Evolutionary conservation across 2,329 filamentous ascomycete species (phyloP), one percentile per base, ranked within the genome.

Genomic region (Akanthomyces lecanii): DNA sequence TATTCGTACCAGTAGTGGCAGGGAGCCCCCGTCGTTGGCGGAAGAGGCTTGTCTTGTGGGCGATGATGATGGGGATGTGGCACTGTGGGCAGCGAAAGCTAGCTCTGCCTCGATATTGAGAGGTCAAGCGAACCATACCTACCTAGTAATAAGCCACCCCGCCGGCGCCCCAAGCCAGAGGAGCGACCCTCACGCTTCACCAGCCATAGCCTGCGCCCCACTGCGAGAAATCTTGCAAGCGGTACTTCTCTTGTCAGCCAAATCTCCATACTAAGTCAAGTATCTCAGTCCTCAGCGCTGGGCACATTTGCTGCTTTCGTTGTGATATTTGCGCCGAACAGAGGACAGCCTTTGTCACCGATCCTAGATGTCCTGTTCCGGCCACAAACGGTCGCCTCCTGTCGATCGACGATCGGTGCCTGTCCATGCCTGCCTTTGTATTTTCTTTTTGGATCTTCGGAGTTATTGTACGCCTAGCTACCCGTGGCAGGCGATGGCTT

Each of bases 21-120:
- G 40, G 40, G 58, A 61, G 25, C 38, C 50, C 57, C 58, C 25
- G n/a, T 61, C 53, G 55, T 40, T 53, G 45, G 48, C 58, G 58
- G 58, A 52, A 53, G 58, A 45, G 58, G 58, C 48, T 61, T 61
- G 57, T 30, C 25, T 16, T 45, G 57, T 61, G 36, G 38, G 38
- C 48, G 57, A 52, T 52, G 45, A 23, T 57, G 44, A 48, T 25
- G 14, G 30, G 42, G 53, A 53, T 23, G 53, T 28, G 47, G 23
- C 5, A 16, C 12, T 23, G 45, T n/a, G 36, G 10, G 21, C 33
- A 47, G n/a, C 38, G 12, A 38, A 38, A 38, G 42, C 28, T 30
- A 30, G 28, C 28, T 30, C 28, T 30, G 28, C 28, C 4, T 30
- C 28, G 28, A 30, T 4, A 30, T 30, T n/a, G 44, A 47, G 7